Evolutionary conservation across 1,284 basidiomycete genomes (phyloP), one percentile per base, ranked within the genome.

Genomic region (Irpex lacteus): DNA sequence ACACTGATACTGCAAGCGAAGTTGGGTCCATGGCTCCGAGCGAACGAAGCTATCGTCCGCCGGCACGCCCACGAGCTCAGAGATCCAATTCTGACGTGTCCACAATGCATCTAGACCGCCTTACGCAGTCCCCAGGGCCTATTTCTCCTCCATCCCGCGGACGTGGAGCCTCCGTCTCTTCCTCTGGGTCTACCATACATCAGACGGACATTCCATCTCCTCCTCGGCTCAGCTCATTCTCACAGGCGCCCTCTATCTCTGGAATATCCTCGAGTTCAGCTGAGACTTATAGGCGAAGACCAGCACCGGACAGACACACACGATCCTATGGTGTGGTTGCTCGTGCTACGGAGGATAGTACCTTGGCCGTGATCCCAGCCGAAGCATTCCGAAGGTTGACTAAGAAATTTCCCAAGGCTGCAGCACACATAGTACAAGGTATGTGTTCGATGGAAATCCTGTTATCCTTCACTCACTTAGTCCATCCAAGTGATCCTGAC

Each of bases 361-460:
- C 97, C 0, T 80, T 99, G 6, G 98, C 97, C n/a, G 97, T 99
- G 13, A 98, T 99, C 62, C 98, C 97, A 4, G 96, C 97, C 1
- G 95, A 98, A 74, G 98, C 97, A 3, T 99, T 99, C 79, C 85
- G 90, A 66, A 81, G 95, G 55, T 80, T 95, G 54, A 98, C 96
- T 0, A 94, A 95, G 76, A 96, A 97, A 74, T 98, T 93, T 71
- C 97, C 97, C 0, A 98, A 98, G 72, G 95, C 98, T 0, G 94
- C 95, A 19, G 96, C 96, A 1, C 95, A 98, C 73, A 98, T 99
- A 65, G 96, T 99, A 1, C 95, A 97, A 85, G 92, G 92, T 89
- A 70, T 55, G 72, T 34, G 5, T 69, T 7, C 38, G 5, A 18
- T 34, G n/a, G 26, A 73, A 11, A 70, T 68, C 13, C 63, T 53